Evolutionary conservation across 805 yeast species (phyloP), one percentile per base, ranked within the genome.

Genomic region (Nakazawaea sp.): DNA sequence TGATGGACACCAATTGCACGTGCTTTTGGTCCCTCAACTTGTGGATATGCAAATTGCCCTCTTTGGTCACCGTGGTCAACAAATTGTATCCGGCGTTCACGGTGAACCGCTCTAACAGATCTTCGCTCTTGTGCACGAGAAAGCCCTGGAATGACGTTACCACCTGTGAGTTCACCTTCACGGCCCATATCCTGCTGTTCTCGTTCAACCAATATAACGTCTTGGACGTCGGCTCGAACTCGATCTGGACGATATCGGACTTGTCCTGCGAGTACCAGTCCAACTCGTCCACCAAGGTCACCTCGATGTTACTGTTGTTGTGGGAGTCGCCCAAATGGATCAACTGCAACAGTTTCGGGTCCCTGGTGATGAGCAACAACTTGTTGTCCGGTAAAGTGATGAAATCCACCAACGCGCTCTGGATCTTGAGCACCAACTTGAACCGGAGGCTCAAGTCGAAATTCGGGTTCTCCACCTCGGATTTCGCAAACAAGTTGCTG

Each of bases 61-160:
- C 49, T 7, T 47, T 45, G n/a, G 64, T 48, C 4, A 61, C 66
- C 9, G 68, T 51, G 18, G 67, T 66, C 4, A 67, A 51, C 21
- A 64, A 43, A 34, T 66, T 62, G 43, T 66, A 63, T 12, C 62
- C 49, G 12, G 62, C 58, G 39, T 70, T 71, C 19, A 68, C 59
- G 12, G 62, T 54, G 8, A 63, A 50, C 18, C 48, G 46, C 19
- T 34, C 42, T 18, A 48, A 55, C 27, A 42, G 42, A 5, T 30
- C 21, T 9, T 24, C 28, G 15, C 40, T 36, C 6, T 46, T 43
- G 35, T 55, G 56, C 2, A 59, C 41, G 19, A 42, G 33, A 10
- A 38, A 40, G 5, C 59, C 62, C 4, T 37, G 28, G 17, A 59
- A 47, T 13, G 47, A 43, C 6, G 36, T 38, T 12, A 27, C 20